Evolutionary conservation across 352 stramenopile genomes (phyloP), one percentile per base, ranked within the genome.

Genomic region (Pilasporangium apinafurcum): DNA sequence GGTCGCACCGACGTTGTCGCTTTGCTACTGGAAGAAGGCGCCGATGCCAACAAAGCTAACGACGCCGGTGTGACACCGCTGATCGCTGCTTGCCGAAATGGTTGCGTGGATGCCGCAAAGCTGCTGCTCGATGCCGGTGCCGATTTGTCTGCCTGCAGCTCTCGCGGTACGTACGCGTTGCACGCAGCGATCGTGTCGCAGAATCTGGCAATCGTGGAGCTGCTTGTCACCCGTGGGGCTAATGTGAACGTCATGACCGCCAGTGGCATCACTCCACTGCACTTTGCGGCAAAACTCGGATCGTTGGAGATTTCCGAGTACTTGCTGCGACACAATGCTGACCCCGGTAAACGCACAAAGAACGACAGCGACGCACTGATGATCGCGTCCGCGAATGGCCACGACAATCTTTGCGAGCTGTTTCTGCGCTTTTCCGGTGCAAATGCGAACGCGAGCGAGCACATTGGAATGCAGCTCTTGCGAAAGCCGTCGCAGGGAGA

Each of bases 281-380:
- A 87, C 43, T 88, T 88, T 35, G 76, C 74, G 1, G 79, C 73
- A 48, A 84, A 85, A 33, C 51, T 87, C 29, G 76, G 74, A 2
- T 74, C 62, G 5, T 25, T 83, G 9, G 68, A 62, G 31, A 73
- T 86, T 24, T 73, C 68, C 5, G 65, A 86, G 53, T 74, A 79
- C 25, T 41, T 91, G 37, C 40, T 91, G 31, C 61, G 68, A n/a
- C 66, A 86, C 51, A 43, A 81, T 36, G 78, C 75, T 1, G 70
- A 88, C 49, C 70, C 66, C 0, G 57, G 76, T 47, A 79, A 81
- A 42, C 68, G 69, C 48, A 87, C 78, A 48, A 83, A 80, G 53
- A 84, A 81, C 53, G 72, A 83, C 52, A 90, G 74, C 50, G 73
- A 90, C 35, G 74, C 72, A 2, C 61, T 87, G 39, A 78, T 80